A percentile compares a stretch with the other conserved stretches of the same genome.
Conservation (phyloP, 257 asterid genomes). For the Schizonepeta tenuifolia region DNA sequence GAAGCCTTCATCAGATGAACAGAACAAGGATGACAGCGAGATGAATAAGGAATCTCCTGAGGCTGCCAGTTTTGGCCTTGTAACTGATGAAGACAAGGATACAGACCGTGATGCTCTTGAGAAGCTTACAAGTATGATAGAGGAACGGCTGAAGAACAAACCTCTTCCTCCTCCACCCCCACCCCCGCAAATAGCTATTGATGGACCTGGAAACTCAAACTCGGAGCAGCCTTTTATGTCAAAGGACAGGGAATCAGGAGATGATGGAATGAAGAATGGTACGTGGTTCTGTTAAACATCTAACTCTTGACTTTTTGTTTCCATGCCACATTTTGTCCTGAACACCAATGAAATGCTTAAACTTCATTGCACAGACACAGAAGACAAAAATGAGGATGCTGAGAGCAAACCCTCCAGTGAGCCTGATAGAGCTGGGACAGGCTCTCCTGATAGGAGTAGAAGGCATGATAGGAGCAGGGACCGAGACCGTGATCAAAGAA, state of each 20-base stretch:
- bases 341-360: conserved; percentile 34
- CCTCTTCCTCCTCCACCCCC: conserved; percentile 96
- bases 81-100: conserved; percentile 75
- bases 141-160: conserved; percentile 83
- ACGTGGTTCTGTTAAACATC: conserved; percentile 25
- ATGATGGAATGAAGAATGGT: conserved; percentile 58
- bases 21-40: conserved; percentile 52
- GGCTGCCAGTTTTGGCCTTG: conserved; percentile 71
- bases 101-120: conserved; percentile 73
- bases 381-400: conserved; percentile 70
- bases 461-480: conserved; percentile 84
- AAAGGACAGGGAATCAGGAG: conserved; percentile 68
- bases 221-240: conserved; percentile 66
- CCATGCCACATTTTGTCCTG: conserved; percentile 12
- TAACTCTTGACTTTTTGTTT: conserved; percentile 4
- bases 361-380: conserved; percentile 51
- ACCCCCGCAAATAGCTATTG: conserved; percentile 58
- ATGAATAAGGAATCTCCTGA: conserved; percentile 56
- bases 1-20: conserved; percentile 55
- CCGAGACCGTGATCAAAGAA: conserved; percentile 70
- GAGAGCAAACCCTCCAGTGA: conserved; percentile 70
- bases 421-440: conserved; percentile 66
- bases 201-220: conserved; percentile 58
- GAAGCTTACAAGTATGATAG: conserved; percentile 74
- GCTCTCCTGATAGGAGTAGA: conserved; percentile 82